These are phyloP conservation scores for Begonia masoniana DNA, from an alignment of 306 rosid genomes.

Conservation along the genomic window DNA sequence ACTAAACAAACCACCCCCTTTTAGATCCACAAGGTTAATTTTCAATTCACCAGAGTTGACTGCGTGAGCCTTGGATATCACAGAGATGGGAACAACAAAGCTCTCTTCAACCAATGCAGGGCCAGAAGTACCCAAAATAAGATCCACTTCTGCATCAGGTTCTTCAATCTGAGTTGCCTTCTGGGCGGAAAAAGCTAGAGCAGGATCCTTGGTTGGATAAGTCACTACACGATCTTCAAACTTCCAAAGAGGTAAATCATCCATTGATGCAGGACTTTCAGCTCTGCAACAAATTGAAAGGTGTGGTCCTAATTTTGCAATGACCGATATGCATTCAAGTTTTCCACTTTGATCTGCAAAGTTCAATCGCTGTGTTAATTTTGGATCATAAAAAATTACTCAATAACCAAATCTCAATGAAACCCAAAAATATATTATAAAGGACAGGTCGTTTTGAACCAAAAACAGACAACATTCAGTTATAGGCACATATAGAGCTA, in stretches of 20 bases:
- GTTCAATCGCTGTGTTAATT: conserved; percentile 14
- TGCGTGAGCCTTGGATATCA: conserved; percentile 64
- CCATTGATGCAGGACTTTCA: conserved; percentile 91
- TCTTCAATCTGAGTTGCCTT: conserved; percentile 85
- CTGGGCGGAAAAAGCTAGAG: conserved; percentile 72
- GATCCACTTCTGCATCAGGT: conserved; percentile 74
- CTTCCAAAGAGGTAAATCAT: conserved; percentile 76
- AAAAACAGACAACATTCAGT: too few relatives aligned
- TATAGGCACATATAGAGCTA: too few relatives aligned
- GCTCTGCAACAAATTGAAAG: conserved; percentile 87
- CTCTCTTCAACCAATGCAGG: conserved; percentile 87
- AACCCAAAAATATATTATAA: too few relatives aligned
- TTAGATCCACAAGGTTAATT: conserved; percentile 92
- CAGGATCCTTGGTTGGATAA: conserved; percentile 74
- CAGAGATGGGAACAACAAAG: conserved; percentile 67
- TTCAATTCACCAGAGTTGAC: conserved; percentile 80
- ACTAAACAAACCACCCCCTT: conserved; percentile 87
- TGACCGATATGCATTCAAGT: conserved; percentile 76
- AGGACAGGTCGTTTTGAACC: too few relatives aligned
- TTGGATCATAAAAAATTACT: neutral
- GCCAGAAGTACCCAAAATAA: conserved; percentile 55
- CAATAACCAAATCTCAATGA: too few relatives aligned
- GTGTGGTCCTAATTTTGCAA: conserved; percentile 71
- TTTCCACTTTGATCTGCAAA: conserved; percentile 83
- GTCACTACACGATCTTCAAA: conserved; percentile 47